Evolutionary conservation across 2,329 filamentous ascomycete species (phyloP).

Genomic region (Phialophora expanda): DNA sequence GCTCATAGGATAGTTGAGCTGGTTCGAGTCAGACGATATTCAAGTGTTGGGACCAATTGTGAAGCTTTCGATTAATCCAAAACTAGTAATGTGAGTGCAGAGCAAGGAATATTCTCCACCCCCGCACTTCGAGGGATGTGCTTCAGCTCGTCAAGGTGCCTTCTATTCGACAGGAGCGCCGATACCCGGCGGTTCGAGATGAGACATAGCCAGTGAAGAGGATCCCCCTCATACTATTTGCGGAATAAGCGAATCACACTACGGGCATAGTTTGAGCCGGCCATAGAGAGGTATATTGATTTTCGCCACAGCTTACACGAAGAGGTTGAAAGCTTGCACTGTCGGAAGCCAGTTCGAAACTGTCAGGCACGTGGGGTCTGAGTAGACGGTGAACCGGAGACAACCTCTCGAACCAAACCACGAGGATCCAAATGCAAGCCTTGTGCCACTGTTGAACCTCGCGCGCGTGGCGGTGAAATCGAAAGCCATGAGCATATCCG

Average conservation of each 20-base stretch:
- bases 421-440: constrained; percentile 4
- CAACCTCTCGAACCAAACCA: not conserved
- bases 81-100: not conserved
- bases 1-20: too few relatives aligned
- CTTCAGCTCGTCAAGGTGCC: not conserved
- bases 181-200: constrained; percentile 2
- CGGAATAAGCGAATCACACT: constrained; percentile 4
- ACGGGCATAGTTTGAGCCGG: not conserved
- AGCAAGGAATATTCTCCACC: not conserved
- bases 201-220: constrained; percentile 17
- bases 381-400: constrained; percentile 19
- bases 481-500: not conserved
- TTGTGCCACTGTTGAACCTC: constrained; percentile 2
- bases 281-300: not conserved
- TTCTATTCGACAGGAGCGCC: constrained; percentile 5
- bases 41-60: not conserved
- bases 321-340: not conserved
- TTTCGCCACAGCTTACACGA: constrained; percentile 11
- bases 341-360: not conserved
- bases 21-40: not conserved
- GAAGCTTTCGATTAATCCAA: not conserved
- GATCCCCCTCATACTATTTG: not conserved
- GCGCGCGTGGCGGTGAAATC: constrained; percentile 4
- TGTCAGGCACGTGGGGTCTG: constrained; percentile 21
- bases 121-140: constrained; percentile 11